Conservation (phyloP, 1,284 basidiomycete species). For the Apiotrichum laibachii region DNA sequence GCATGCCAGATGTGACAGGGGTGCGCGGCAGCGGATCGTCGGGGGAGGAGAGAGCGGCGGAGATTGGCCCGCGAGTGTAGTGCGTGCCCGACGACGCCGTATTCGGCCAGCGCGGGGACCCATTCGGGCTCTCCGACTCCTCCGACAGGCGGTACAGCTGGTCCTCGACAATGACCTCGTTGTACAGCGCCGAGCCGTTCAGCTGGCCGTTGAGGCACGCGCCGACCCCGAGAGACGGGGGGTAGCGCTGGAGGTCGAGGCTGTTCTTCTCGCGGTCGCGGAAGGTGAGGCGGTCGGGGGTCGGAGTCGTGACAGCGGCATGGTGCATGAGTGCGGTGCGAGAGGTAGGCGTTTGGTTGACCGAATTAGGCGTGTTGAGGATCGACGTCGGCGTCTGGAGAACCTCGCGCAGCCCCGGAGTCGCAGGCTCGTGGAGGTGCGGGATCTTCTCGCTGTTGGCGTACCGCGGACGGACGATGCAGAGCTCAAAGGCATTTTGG, state of each 20-base stretch:
- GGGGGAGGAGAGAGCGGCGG: not conserved
- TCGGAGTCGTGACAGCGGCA: not conserved
- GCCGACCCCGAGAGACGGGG: not conserved
- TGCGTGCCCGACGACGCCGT: too few species aligned
- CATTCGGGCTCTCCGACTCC: not conserved
- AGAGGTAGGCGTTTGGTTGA: not conserved
- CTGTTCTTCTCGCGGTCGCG: not conserved
- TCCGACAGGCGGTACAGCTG: not conserved
- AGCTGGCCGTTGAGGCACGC: not conserved
- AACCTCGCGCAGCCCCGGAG: not conserved
- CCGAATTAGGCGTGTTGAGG: not conserved
- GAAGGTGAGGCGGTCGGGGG: not conserved
- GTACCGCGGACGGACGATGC: conserved; percentile 52
- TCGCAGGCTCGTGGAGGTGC: not conserved
- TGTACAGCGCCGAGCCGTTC: not conserved
- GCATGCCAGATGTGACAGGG: not conserved
- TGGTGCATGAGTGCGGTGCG: not conserved
- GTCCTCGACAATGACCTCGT: not conserved
- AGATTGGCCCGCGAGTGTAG: not conserved
- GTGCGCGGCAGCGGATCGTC: not conserved
- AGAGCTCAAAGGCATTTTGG: conserved; percentile 75
- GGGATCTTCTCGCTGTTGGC: not conserved
- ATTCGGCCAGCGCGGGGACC: too few species aligned
- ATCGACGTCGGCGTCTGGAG: not conserved
- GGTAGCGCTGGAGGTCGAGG: not conserved